phyloP scores from a whole-genome alignment of 306 rosid species.

The Aeschynomene evenia region DNA sequence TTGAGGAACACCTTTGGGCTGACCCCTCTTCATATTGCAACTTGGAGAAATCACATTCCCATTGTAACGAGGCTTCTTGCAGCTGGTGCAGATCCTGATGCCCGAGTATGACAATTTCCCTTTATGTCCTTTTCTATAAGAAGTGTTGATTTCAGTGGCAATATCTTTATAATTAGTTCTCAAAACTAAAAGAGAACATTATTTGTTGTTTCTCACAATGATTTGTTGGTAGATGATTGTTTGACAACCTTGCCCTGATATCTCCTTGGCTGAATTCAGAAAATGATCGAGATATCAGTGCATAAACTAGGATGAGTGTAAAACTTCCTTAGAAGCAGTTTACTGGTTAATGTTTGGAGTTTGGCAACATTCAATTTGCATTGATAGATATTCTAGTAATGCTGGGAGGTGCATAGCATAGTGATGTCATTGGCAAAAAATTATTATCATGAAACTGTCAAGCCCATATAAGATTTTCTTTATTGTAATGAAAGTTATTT shows the following conservation, averaged over 20 bases:
- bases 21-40: constrained; percentile 91
- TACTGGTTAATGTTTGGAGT: neutral
- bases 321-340: neutral
- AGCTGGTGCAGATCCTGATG: constrained; percentile 94
- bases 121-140: constrained; percentile 7
- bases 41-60: constrained; percentile 93
- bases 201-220: neutral
- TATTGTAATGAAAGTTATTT: constrained; percentile 11
- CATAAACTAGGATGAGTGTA: neutral
- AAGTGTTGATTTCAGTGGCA: constrained; percentile 16
- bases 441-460: neutral
- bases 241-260: constrained; percentile 1
- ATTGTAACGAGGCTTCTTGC: constrained; percentile 84
- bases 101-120: constrained; percentile 63
- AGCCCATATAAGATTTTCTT: constrained; percentile 2
- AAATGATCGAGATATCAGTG: constrained; percentile 5
- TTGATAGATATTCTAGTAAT: neutral
- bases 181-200: neutral
- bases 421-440: neutral
- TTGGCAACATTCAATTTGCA: neutral
- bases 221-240: constrained; percentile 4
- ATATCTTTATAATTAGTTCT: neutral
- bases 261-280: constrained; percentile 2
- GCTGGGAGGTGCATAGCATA: constrained; percentile 4
- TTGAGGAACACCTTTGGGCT: constrained; percentile 70